Conservation (phyloP, 2,329 filamentous ascomycete genomes). For the Cordyceps pruinosa region DNA sequence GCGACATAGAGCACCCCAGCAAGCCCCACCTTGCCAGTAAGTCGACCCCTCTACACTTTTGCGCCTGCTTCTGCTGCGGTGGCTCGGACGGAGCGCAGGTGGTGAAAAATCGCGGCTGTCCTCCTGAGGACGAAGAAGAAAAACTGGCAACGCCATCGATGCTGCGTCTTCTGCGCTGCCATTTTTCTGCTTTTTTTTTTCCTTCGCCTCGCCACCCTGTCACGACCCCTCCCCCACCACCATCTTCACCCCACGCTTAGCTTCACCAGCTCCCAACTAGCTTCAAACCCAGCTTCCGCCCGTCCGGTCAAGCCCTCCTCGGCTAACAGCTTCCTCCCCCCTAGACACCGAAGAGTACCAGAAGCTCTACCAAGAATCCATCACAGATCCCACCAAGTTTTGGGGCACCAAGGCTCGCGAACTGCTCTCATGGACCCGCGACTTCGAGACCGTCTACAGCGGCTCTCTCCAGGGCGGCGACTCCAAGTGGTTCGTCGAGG, state of each 20-base stretch:
- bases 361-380: constrained; percentile 71
- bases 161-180: background rate
- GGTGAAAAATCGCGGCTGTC: background rate
- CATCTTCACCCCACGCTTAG: constrained; percentile 1
- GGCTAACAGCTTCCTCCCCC: constrained; percentile 10
- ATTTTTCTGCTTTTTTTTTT: background rate
- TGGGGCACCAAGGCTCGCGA: constrained; percentile 84
- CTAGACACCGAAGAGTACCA: constrained; percentile 61
- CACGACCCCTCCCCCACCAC: background rate
- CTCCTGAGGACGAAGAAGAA: background rate
- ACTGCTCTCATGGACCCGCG: constrained; percentile 79
- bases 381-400: constrained; percentile 81
- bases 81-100: background rate
- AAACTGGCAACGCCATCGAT: background rate
- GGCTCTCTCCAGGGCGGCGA: constrained; percentile 76
- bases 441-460: constrained; percentile 82
- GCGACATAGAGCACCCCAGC: constrained; percentile 54
- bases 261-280: background rate
- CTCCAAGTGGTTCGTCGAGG: constrained; percentile 90
- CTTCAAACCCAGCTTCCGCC: constrained; percentile 8
- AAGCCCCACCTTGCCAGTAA: constrained; percentile 61
- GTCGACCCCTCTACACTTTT: constrained; percentile 23
- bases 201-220: background rate
- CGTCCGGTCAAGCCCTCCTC: constrained; percentile 1
- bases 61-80: background rate